Evolutionary conservation across 148 eudicot species (phyloP).

Genomic region (Fagopyrum homotropicum): DNA sequence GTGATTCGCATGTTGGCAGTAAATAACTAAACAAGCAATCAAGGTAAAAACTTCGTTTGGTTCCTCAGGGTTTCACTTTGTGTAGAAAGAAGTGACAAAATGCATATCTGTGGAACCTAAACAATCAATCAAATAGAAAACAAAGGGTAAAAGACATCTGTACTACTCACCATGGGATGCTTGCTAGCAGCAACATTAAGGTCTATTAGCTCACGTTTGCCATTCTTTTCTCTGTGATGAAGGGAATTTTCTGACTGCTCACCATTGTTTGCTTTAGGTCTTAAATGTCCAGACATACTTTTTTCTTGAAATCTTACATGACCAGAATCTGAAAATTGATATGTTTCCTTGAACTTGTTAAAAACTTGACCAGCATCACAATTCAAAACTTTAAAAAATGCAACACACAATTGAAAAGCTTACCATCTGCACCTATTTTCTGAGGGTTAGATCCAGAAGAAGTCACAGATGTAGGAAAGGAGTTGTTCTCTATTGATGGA

Average conservation of each 20-base stretch:
- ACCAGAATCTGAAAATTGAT: constrained; percentile 29
- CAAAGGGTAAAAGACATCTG: constrained; percentile 7
- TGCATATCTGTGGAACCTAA: neutral
- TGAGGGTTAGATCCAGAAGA: constrained; percentile 31
- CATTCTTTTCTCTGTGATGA: constrained; percentile 52
- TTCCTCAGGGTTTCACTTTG: constrained; percentile 1
- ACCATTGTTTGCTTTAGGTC: constrained; percentile 28
- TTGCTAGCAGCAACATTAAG: constrained; percentile 53
- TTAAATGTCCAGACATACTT: constrained; percentile 32
- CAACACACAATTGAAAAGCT: constrained; percentile 22
- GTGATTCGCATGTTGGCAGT: neutral
- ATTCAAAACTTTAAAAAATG: constrained; percentile 33
- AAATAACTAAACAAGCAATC: neutral
- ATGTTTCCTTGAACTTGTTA: constrained; percentile 47
- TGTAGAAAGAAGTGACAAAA: too few relatives aligned
- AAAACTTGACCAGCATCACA: constrained; percentile 26
- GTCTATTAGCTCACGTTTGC: constrained; percentile 53
- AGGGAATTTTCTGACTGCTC: constrained; percentile 33
- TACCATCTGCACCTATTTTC: constrained; percentile 40
- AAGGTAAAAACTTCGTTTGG: neutral
- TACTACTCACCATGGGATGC: constrained; percentile 50
- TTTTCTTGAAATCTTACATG: constrained; percentile 33
- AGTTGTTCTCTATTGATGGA: constrained; percentile 36
- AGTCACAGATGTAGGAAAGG: constrained; percentile 28
- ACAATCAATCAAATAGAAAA: neutral